Percentiles rank a stretch among this genome's conserved stretches.
Evolutionary conservation across 768 basidiomycete genomes (phyloP).

Genomic region (Trametes sanguinea): DNA sequence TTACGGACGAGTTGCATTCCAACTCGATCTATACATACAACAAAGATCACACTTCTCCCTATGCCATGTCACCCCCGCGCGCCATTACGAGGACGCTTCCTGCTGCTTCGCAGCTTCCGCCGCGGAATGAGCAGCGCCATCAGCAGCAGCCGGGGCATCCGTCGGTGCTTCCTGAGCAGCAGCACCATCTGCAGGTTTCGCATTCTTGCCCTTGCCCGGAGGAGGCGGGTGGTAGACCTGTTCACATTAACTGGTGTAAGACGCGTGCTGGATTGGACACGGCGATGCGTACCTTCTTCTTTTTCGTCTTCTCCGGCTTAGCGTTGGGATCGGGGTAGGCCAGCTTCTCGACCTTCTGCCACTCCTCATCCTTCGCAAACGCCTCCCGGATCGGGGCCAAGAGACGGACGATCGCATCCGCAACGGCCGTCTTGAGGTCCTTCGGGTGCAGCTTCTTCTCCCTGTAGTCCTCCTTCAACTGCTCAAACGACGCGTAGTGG

Average conservation of each 20-base stretch:
- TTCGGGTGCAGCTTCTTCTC: constrained; percentile 82
- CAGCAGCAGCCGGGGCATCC: not conserved
- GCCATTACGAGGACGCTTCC: not conserved
- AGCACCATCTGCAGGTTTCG: constrained; percentile 31
- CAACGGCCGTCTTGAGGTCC: constrained; percentile 82
- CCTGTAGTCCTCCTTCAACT: constrained; percentile 73
- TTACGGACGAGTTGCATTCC: not conserved
- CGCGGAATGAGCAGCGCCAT: constrained; percentile 2
- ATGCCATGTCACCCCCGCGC: not conserved
- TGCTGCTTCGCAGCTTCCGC: constrained; percentile 16
- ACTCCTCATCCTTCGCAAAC: constrained; percentile 78
- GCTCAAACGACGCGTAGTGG: constrained; percentile 70
- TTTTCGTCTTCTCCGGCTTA: constrained; percentile 63
- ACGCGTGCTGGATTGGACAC: too few species aligned
- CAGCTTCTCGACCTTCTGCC: constrained; percentile 70
- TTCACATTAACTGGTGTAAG: too few species aligned
- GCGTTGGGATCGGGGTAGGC: constrained; percentile 85
- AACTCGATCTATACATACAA: not conserved
- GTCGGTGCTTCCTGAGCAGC: constrained; percentile 14
- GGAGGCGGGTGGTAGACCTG: constrained; percentile 86
- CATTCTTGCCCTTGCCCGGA: constrained; percentile 73
- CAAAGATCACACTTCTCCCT: constrained; percentile 1
- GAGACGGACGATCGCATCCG: constrained; percentile 69
- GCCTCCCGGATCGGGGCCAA: constrained; percentile 79
- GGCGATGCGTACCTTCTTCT: constrained; percentile 57